Evolutionary conservation across 225 moss, liverwort and hornwort species (phyloP), one percentile per base, ranked within the genome.

Genomic region (Marchantia polymorpha): DNA sequence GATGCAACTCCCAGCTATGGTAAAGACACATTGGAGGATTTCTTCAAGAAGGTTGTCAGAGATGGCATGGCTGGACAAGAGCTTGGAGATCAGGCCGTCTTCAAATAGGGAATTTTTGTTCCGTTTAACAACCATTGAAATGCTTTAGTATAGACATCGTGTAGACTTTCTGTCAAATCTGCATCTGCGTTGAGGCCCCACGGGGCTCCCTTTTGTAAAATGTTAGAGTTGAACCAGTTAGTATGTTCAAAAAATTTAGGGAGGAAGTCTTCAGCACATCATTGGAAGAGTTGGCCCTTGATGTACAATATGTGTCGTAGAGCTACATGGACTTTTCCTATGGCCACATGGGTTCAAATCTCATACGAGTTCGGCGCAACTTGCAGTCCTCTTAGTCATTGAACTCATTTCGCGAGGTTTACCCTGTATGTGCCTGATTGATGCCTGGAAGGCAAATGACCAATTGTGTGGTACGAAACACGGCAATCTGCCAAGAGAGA

Each of bases 51-150:
- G 72, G 95, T 91, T 59, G 88, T 91, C 30, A 86, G 86, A 58
- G 93, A 99, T 26, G 97, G 97, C 49, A 99, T 99, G 97, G 90
- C 81, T 20, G 97, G 97, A 4, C 97, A 99, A 83, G 97, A 99
- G 88, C 94, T 99, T 69, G 97, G 97, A 17, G 97, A 97, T 84
- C 97, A 97, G 86, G 97, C 94, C 77, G 93, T 97, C 54, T 99
- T 99, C 27, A 77, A 77, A 64, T 77, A 77, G 68, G 64, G 10
- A 48, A 22, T 58, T 46, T 39, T 25, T 3, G 25, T 50, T 55
- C 26, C 27, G 54, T 51, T 54, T 23, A 0, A 29, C 53, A 26
- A 74, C 27, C 27, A 54, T 74, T 20, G 11, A 53, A 9, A 3
- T 12, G 25, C 22, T 15, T 14, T 59, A 58, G 29, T 19, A 11